Conservation (phyloP, 495 filamentous ascomycete genomes). For the Rostrohypoxylon terebratum region DNA sequence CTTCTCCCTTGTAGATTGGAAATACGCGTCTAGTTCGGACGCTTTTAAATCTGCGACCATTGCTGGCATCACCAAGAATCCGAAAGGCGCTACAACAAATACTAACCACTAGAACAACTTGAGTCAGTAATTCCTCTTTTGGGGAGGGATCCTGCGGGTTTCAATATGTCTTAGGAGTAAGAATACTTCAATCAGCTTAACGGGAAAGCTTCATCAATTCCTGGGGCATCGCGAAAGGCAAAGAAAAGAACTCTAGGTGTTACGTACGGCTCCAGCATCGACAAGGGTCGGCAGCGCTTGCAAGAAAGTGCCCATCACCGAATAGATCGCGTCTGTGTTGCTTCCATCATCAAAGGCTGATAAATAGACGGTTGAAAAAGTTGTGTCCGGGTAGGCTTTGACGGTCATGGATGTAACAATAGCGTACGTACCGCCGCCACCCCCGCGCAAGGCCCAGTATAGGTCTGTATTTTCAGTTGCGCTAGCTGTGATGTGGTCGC, state of each 20-base stretch:
- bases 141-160: too few species aligned
- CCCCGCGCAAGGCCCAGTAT: constrained; percentile 69
- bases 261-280: constrained; percentile 10
- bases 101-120: neutral
- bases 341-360: constrained; percentile 7
- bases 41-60: constrained; percentile 14
- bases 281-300: constrained; percentile 17
- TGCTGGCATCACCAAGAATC: constrained; percentile 24
- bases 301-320: constrained; percentile 19
- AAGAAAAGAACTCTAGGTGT: too few species aligned
- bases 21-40: constrained; percentile 13
- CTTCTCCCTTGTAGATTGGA: constrained; percentile 12
- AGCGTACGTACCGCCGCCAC: constrained; percentile 64
- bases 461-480: constrained; percentile 60
- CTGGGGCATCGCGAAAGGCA: too few species aligned
- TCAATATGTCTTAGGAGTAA: too few species aligned
- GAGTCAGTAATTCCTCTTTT: too few species aligned
- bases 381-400: constrained; percentile 48
- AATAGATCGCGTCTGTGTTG: constrained; percentile 20
- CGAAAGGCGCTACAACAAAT: constrained; percentile 26
- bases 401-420: constrained; percentile 59
- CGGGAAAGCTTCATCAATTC: too few species aligned
- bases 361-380: constrained; percentile 11
- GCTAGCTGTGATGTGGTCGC: constrained; percentile 58
- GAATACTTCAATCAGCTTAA: too few species aligned